Base-by-base conservation (phyloP, 371 early-diverging fungal genomes). In the Batkoa obscura region DNA sequence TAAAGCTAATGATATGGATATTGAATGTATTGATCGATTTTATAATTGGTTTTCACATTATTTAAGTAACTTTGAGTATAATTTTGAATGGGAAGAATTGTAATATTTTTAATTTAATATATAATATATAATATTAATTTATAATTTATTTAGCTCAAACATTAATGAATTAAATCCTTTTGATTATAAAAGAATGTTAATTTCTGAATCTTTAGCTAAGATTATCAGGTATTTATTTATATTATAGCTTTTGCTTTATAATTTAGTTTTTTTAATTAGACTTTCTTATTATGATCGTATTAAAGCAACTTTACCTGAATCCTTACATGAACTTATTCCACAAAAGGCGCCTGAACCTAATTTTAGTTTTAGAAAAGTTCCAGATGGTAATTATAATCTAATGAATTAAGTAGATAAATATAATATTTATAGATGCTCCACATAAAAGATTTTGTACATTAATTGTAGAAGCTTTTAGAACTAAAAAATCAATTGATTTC, bases 81-180 rank as follows among this genome's bases (percentile, higher is more conserved):
- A 75, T 48, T 94, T 91, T 91, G 81, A 85, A 62, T 94, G 93
- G 93, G 64, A 63, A 31, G 79, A 78, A 57, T 94, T 93, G 94
- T 75, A 71, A 69, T 62, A 36, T 36, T 36, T 5, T 1, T 9
- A 13, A 13, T 45, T 6, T 15, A 45, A 15, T 38, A 55, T 23
- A 23, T 23, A 23, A 23, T 23, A 23, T 23, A 23, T 23, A 23
- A 23, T 23, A 23, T 23, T 23, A 23, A 23, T 23, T 23, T 23
- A 23, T 23, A 23, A 23, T 23, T 23, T 23, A 23, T 23, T 23
- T 23, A 23, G 23, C 23, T 23, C 23, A 23, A 23, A 23, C 23
- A 23, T 23, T 23, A 23, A 23, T 23, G 23, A 23, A 23, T 23
- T 23, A 23, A 23, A 23, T 23, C 23, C 23, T 8, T 52, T 66